Evolutionary conservation across 192 early-diverging fungal genomes (phyloP).

Genomic region (Lunasporangiospora selenospora): DNA sequence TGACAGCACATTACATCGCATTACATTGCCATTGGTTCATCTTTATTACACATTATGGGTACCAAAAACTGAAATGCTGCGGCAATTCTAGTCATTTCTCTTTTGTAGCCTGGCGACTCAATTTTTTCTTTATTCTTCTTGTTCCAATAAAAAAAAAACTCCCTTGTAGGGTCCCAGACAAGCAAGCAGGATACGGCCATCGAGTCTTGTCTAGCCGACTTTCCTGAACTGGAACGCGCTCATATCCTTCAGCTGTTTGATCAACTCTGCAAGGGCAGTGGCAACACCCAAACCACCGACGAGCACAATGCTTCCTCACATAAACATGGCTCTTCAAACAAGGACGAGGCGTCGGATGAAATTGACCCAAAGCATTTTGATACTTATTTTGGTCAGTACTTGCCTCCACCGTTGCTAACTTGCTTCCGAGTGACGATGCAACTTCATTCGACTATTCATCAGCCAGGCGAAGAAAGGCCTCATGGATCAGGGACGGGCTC

Average conservation of each 20-base stretch:
- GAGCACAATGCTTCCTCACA: not conserved
- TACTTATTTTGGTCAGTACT: constrained; percentile 20
- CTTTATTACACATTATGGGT: too few species aligned
- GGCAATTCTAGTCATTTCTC: too few species aligned
- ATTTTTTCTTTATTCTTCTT: not conserved
- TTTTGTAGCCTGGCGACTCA: too few species aligned
- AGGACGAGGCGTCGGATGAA: too few species aligned
- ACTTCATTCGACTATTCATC: constrained; percentile 25
- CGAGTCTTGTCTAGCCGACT: constrained; percentile 35
- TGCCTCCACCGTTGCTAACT: constrained; percentile 29
- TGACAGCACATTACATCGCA: too few species aligned
- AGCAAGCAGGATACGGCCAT: constrained; percentile 42
- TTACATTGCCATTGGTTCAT: too few species aligned
- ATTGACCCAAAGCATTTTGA: constrained; percentile 38
- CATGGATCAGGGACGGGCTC: too few species aligned
- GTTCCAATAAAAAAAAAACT: too few species aligned
- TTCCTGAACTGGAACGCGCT: constrained; percentile 23
- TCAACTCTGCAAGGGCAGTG: constrained; percentile 5
- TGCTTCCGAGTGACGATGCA: constrained; percentile 45
- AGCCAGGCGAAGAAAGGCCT: constrained; percentile 18
- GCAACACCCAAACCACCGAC: not conserved
- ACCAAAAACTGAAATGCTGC: too few species aligned
- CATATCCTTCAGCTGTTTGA: constrained; percentile 29
- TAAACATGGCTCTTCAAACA: constrained; percentile 3
- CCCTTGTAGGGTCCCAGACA: constrained; percentile 32